Evolutionary conservation across 169 alveolate genomes (phyloP), one percentile per base, ranked within the genome.

Genomic region (Cryptosporidium xiaoi): DNA sequence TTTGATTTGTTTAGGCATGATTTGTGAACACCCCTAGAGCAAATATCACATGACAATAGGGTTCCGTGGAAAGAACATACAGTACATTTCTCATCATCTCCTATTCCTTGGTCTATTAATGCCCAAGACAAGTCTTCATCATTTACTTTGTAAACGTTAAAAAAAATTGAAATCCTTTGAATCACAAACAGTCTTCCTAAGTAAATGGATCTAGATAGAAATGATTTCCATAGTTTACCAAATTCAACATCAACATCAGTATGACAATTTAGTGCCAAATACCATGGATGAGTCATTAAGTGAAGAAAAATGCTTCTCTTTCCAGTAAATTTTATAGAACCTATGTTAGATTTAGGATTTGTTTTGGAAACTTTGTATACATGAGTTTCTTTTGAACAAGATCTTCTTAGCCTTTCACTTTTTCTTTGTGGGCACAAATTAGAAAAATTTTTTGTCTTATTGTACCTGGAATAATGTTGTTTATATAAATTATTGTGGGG

Each of bases 101-200:
- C 87, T 58, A 77, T 53, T n/a, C 87, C 87, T 44, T 60, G 71
- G 64, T 77, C 87, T 44, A 77, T 77, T 18, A 77, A 56, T 5
- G 87, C 71, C 87, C 87, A 77, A 3, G 71, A 18, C 3, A 77
- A 77, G 13, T 77, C 87, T 62, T 77, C 87, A 40, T 77, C 87
- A 15, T 51, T 8, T 18, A 77, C 36, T 24, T 62, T 55, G 64
- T 20, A 36, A 58, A 46, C 34, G 8, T 77, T 56, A 50, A 77
- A 77, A 33, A 77, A 77, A 29, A 24, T 56, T 1, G 87, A 40
- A 16, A 77, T 58, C 64, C 46, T 77, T 77, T 77, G 87, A 34
- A 77, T 50, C 12, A 77, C 4, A 56, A 34, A 16, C 87, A 68
- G 56, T 60, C 87, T 77, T 2, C 77, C 77, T 18, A 77, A 77